Evolutionary conservation across 345 rosid genomes (phyloP).

Genomic region (Brassica napus): DNA sequence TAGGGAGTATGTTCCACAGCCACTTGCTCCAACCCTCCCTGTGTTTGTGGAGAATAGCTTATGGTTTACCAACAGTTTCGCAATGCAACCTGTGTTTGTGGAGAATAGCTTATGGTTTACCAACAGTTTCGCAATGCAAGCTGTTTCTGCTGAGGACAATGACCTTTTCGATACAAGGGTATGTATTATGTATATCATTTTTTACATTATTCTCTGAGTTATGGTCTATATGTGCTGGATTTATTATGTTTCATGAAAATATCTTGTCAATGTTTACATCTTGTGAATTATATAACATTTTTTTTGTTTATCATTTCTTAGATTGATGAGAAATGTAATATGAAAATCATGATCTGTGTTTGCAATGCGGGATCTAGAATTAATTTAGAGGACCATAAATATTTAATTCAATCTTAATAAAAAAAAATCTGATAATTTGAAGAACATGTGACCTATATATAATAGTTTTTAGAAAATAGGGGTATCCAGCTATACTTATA

Average conservation of each 20-base stretch:
- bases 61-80: slow-evolving; percentile 47
- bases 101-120: slow-evolving; percentile 25
- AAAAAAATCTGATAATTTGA: neutral
- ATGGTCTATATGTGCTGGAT: too few relatives aligned
- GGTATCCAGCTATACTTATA: neutral
- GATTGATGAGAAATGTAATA: neutral
- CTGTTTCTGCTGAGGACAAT: neutral
- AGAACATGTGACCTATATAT: neutral
- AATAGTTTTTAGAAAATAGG: neutral
- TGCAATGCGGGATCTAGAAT: neutral
- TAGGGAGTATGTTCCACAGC: slow-evolving; percentile 70
- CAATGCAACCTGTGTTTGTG: neutral
- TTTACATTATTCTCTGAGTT: too few relatives aligned
- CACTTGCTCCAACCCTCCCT: slow-evolving; percentile 34
- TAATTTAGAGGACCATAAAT: neutral
- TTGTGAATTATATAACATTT: too few relatives aligned
- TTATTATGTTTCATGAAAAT: too few relatives aligned
- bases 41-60: slow-evolving; percentile 36
- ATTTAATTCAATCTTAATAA: neutral
- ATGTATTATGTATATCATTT: too few relatives aligned
- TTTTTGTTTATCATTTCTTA: neutral
- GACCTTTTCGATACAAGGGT: too few relatives aligned
- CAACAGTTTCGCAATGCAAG: slow-evolving; percentile 47
- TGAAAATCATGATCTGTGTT: neutral
- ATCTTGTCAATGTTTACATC: too few relatives aligned